Base-by-base conservation (phyloP, 441 rosid genomes). In the Croton setiger region DNA sequence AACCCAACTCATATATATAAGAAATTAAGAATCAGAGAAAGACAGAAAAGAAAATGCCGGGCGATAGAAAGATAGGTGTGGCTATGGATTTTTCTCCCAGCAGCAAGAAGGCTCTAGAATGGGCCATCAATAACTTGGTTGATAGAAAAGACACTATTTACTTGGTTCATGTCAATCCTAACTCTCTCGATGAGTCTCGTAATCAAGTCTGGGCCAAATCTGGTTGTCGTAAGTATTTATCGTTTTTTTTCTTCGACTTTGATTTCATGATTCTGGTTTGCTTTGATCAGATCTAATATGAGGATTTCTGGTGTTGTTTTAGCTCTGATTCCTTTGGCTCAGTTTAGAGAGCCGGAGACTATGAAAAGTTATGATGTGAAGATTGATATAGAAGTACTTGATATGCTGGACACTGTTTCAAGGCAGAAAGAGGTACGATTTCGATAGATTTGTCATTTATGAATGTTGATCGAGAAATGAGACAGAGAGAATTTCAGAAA, bases 61-160 rank as follows among this genome's bases (percentile, higher is more conserved):
- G 82, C n/a, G 96, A 85, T 48, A 84, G 87, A 76, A 88, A 52
- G 43, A 79, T 92, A 11, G 98, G 97, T 1, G 81, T 92, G 70
- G 96, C 97, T 2, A 78, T 94, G 96, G 98, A 94, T 70, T 94
- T 90, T 85, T 94, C 99, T 0, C 74, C 59, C 33, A 87, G 96
- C 85, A 94, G 98, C 92, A 94, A 92, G 80, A 75, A 75, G 67
- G 99, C 99, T 72, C 81, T 94, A 7, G 64, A 78, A 68, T 94
- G 99, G 99, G 91, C 98, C 9, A 64, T 87, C 3, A 74, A 88
- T 15, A 94, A 91, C 81, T 84, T 92, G 69, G 90, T 84, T 1
- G 85, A 92, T 52, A 83, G 75, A 70, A 91, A 88, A 21, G 97
- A 94, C 62, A 81, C 85, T n/a, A 72, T 94, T 64, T 82, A 65